Percentiles rank a stretch among this genome's conserved stretches.
These are phyloP conservation scores for Suhomyces panamericanus DNA, from an alignment of 1,139 yeast genomes.

Conservation along the genomic window DNA sequence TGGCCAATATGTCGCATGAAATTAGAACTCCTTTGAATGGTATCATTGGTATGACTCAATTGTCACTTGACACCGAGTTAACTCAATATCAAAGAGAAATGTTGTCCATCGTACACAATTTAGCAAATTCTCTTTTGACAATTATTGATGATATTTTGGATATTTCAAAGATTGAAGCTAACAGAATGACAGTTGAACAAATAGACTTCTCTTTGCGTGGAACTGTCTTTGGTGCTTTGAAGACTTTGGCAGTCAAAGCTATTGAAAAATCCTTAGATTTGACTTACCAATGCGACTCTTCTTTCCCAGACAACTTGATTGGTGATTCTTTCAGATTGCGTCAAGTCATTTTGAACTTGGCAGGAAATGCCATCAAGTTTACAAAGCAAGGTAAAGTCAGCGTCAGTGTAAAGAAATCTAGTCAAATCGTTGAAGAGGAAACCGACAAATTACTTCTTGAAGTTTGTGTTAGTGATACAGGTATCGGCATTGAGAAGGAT, in stretches of 20 bases:
- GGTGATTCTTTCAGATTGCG: constrained; percentile 86
- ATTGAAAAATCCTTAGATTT: constrained; percentile 80
- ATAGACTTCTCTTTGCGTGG: constrained; percentile 83
- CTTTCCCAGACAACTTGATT: constrained; percentile 81
- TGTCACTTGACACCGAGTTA: constrained; percentile 80
- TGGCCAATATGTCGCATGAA: constrained; percentile 91
- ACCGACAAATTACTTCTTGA: constrained; percentile 67
- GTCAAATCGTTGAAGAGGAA: constrained; percentile 41
- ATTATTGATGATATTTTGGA: constrained; percentile 87
- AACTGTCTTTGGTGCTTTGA: constrained; percentile 84
- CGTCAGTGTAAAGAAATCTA: constrained; percentile 57
- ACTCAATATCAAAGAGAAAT: constrained; percentile 89
- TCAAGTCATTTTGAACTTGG: constrained; percentile 79
- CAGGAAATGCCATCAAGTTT: constrained; percentile 86
- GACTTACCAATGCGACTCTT: constrained; percentile 78
- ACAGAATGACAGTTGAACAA: constrained; percentile 87
- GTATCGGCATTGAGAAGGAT: constrained; percentile 84
- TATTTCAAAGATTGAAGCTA: constrained; percentile 89
- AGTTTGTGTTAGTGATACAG: constrained; percentile 86
- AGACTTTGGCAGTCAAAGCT: constrained; percentile 84
- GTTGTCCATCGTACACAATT: constrained; percentile 82
- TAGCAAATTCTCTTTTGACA: constrained; percentile 79
- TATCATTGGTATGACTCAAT: constrained; percentile 89
- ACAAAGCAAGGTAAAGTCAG: constrained; percentile 79
- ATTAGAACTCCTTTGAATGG: constrained; percentile 92